Percentiles rank a stretch among this genome's conserved stretches.
phyloP scores from a whole-genome alignment of 352 stramenopile species.

The Globisporangium recalcitrans region DNA sequence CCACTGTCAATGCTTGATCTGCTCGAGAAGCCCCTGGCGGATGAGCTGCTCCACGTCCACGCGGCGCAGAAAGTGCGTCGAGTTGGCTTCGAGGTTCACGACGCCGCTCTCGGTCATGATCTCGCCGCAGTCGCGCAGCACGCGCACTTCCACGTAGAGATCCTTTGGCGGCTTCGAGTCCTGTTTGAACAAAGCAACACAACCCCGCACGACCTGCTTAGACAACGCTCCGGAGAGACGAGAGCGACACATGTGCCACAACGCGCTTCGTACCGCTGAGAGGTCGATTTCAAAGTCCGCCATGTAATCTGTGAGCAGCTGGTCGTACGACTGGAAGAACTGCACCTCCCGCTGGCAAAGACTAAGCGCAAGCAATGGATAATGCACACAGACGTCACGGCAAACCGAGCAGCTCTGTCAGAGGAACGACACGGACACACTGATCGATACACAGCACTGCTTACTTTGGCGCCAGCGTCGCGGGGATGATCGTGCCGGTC shows the following conservation, averaged over 20 bases:
- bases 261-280: slow-evolving; percentile 69
- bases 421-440: neutral
- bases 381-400: neutral
- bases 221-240: neutral
- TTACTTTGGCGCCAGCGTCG: slow-evolving; percentile 64
- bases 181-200: slow-evolving; percentile 29
- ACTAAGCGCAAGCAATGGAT: slow-evolving; percentile 23
- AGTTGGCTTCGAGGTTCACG: slow-evolving; percentile 84
- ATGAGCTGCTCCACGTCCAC: slow-evolving; percentile 85
- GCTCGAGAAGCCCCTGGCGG: slow-evolving; percentile 76
- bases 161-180: slow-evolving; percentile 87
- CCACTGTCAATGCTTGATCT: slow-evolving; percentile 77
- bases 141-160: slow-evolving; percentile 87
- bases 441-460: neutral
- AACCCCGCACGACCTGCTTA: no score
- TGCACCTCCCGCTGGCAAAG: slow-evolving; percentile 81
- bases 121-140: slow-evolving; percentile 85
- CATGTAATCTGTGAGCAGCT: slow-evolving; percentile 90
- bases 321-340: slow-evolving; percentile 90
- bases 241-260: no score
- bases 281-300: slow-evolving; percentile 83
- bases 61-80: slow-evolving; percentile 84
- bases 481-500: slow-evolving; percentile 83
- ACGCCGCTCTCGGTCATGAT: slow-evolving; percentile 89
- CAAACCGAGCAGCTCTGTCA: no score